Base-by-base conservation (phyloP, 75 land plant genomes). In the Azolla pinnata region DNA sequence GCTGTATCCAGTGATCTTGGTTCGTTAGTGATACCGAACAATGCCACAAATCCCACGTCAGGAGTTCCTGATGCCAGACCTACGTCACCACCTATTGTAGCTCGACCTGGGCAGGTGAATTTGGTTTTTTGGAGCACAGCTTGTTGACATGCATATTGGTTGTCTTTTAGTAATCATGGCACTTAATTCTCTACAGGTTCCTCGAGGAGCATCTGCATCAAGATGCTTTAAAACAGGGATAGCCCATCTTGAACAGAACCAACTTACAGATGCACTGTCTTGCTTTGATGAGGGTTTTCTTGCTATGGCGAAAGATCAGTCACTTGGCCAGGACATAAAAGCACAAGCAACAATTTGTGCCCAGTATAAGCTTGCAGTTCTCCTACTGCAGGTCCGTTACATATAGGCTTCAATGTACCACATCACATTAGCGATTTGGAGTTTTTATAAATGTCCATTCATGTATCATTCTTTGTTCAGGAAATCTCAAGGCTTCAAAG, bases 301-400 rank as follows among this genome's bases (percentile, higher is more conserved):
- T 23, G 99, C 96, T 29, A 58, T 95, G 40, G 99, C 99, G 21
- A 95, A 95, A 58, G 99, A 95, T 71, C 81, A 74, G 32, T 95
- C 99, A 24, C 85, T 86, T 59, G 90, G 87, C 19, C 67, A 72
- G 33, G 99, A 95, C 76, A 74, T 95, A 44, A 95, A 79, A 65
- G 77, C 96, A 31, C 99, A 95, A 69, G 99, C 99, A n/a, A 82
- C 81, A 38, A 95, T 95, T 33, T 89, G 90, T 75, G 90, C 99
- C 25, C 99, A 95, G 63, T 95, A 95, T 63, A 95, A 95, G 72
- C 67, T 89, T 52, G 99, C 90, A 7, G 99, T 95, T n/a, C 75
- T 76, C 27, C 75, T 95, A 18, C 84, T 95, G 47, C 96, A 86
- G 96, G 99, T 90, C 75, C 54, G 19, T 4, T 53, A 56, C 10